Evolutionary conservation across 1,284 basidiomycete genomes (phyloP), one percentile per base, ranked within the genome.

Genomic region (Coniferiporia weirii): DNA sequence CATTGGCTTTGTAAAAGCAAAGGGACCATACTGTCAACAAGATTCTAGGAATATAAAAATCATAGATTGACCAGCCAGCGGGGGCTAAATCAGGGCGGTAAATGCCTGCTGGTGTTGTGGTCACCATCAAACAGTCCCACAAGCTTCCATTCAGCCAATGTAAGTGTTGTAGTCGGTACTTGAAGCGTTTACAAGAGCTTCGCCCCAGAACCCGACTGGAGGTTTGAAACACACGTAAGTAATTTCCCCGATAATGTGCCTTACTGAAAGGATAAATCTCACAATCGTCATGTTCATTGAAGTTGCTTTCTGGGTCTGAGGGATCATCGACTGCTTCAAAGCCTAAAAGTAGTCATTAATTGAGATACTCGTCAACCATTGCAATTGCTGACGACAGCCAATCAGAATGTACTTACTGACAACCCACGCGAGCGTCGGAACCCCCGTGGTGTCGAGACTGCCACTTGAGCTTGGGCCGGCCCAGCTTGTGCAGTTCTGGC

Each of bases 151-250:
- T 27, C 27, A 27, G 5, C 69, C 68, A 36, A 80, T 76, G 76
- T 80, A 83, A 63, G 73, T 72, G 45, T 71, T 64, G 67, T 84
- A 84, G 45, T 68, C 69, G 15, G 69, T 67, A 15, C 73, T 78
- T 62, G 83, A 81, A 15, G 81, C 80, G 22, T 67, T 64, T 5
- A 76, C 69, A 63, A 74, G 79, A 67, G 78, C 74, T 51, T 79
- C 68, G 55, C 81, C 82, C 67, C 76, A 84, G 72, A 84, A 81
- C 10, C 81, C 81, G 65, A 82, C 82, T 83, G 35, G 17, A 57
- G 35, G 20, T 10, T 13, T 15, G 35, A 45, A 17, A 34, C 12
- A 15, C 50, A 35, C 27, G 27, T 27, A 27, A 27, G 27, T 27
- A 27, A 27, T 3, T 27, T 27, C 27, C 5, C 27, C 27, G 5